A percentile compares a stretch with the other conserved stretches of the same genome.
phyloP scores from a whole-genome alignment of 2,329 filamentous ascomycete genomes.

The Parascedosporium putredinis region DNA sequence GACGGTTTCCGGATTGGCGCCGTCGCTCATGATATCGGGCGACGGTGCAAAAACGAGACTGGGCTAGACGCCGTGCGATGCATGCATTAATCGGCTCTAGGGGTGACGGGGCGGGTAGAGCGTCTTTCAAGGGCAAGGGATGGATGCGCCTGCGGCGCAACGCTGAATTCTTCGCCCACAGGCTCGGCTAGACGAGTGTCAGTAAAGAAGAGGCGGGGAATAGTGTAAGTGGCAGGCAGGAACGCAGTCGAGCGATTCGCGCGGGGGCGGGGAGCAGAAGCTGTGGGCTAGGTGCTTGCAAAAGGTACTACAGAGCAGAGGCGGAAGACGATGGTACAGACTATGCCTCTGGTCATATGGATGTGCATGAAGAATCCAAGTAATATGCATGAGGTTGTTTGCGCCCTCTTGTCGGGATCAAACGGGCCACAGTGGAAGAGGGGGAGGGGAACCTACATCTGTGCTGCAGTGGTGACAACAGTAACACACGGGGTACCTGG shows the following conservation, averaged over 20 bases:
- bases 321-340: too few relatives aligned
- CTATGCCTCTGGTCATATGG: too few relatives aligned
- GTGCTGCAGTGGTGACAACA: not conserved
- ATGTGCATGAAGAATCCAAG: too few relatives aligned
- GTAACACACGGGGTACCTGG: not conserved
- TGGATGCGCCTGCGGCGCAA: not conserved
- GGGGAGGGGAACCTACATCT: not conserved
- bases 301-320: too few relatives aligned
- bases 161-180: not conserved
- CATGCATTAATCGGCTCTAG: not conserved
- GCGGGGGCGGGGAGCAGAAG: too few relatives aligned
- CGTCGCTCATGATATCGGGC: slow-evolving; percentile 1
- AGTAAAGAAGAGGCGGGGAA: not conserved
- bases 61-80: not conserved
- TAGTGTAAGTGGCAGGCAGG: too few relatives aligned
- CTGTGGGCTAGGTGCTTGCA: too few relatives aligned
- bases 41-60: not conserved
- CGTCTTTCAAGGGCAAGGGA: too few relatives aligned
- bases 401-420: not conserved
- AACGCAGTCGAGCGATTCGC: too few relatives aligned
- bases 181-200: not conserved
- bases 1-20: not conserved
- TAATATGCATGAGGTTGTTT: too few relatives aligned
- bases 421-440: not conserved
- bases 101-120: not conserved